phyloP scores from a whole-genome alignment of 495 filamentous ascomycete species.

The Aspergillus conjunctus region DNA sequence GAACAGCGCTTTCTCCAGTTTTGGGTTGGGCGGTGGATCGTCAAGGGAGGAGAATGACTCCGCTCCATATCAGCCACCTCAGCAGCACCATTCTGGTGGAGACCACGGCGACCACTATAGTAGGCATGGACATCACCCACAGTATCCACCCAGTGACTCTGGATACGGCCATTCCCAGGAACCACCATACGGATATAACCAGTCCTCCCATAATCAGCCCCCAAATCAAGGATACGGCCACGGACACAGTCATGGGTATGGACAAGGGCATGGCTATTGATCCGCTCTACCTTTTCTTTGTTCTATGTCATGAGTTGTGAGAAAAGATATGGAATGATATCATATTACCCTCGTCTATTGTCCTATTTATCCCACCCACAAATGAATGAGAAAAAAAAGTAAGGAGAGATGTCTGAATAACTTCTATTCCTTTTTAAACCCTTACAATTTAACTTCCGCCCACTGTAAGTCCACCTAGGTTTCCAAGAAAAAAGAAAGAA shows the following conservation, averaged over 20 bases:
- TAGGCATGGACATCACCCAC: background rate
- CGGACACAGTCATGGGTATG: slow-evolving; percentile 8
- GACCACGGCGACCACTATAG: background rate
- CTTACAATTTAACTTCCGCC: too few relatives aligned
- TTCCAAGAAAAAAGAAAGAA: too few relatives aligned
- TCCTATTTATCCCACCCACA: too few relatives aligned
- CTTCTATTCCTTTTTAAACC: too few relatives aligned
- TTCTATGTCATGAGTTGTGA: background rate
- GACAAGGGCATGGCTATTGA: background rate
- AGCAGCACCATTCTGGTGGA: slow-evolving; percentile 8
- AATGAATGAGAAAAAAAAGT: too few relatives aligned
- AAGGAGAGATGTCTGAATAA: too few relatives aligned
- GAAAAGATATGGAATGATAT: background rate
- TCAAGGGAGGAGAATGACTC: slow-evolving; percentile 26
- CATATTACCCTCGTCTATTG: too few relatives aligned
- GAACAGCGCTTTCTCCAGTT: slow-evolving; percentile 38
- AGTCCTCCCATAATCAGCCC: slow-evolving; percentile 5
- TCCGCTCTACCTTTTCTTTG: background rate
- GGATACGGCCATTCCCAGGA: slow-evolving; percentile 4
- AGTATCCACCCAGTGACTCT: background rate
- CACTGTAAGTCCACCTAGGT: too few relatives aligned
- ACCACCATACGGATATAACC: slow-evolving; percentile 7
- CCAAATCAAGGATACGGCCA: slow-evolving; percentile 7
- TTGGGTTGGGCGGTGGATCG: slow-evolving; percentile 52
- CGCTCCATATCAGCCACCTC: slow-evolving; percentile 4